Base-by-base conservation (phyloP, 1,139 yeast species). In the Geotrichum klebahnii region DNA sequence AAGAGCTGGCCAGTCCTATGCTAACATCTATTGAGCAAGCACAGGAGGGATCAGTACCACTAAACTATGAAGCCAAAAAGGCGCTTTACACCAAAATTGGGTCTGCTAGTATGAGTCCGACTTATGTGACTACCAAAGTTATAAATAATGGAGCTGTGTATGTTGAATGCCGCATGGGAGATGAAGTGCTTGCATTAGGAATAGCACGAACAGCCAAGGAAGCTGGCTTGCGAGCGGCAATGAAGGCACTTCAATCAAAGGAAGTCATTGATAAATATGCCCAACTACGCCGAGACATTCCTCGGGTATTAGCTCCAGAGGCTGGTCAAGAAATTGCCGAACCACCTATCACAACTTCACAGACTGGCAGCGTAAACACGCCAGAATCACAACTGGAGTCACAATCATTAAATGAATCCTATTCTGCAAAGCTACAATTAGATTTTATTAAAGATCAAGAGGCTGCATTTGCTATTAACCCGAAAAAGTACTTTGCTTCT, bases 71-170 rank as follows among this genome's bases (percentile, higher is more conserved):
- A 46, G 87, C 94, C n/a, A 92, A 92, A 61, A 77, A 81, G 16
- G 82, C 82, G 55, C 71, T 92, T 16, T 90, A 92, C 62, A 80
- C 90, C 1, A 70, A 84, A 46, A 80, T 92, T 48, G 97, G 97
- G 0, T 77, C 82, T 39, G 90, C 92, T 0, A 76, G 79, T 3
- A 68, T 76, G 53, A 81, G 80, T 35, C 84, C 95, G 0, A 74
- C 72, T 33, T 92, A 92, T 62, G 73, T 73, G n/a, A 73, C 78
- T 2, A 69, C 76, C 5, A 65, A 69, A 24, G 71, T 75, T 19
- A 81, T 82, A 12, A 80, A 80, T 51, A 82, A 85, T 1, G 70
- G 74, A 2, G 54, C 77, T 76, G 83, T 78, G 58, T 69, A 75
- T 4, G 94, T 90, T 5, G 79, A 81, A 47, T 84, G 96, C 58